Conservation (phyloP, 768 basidiomycete genomes). For the Psilocybe cubensis region DNA sequence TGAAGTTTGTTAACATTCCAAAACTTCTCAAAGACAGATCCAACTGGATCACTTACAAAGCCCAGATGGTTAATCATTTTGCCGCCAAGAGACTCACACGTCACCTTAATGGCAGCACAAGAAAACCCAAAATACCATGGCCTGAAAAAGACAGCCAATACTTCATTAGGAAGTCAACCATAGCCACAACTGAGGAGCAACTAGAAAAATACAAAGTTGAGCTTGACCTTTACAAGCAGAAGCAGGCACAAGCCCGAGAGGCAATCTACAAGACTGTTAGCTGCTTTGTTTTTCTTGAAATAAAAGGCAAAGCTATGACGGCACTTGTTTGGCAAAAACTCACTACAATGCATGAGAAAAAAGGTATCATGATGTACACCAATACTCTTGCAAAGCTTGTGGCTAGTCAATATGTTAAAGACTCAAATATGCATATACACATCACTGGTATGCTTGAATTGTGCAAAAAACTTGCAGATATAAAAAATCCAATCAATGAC, state of each 20-base stretch:
- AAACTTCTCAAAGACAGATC: conserved; percentile 28
- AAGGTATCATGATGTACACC: conserved; percentile 21
- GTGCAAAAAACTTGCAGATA: conserved; percentile 34
- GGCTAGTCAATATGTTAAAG: conserved; percentile 18
- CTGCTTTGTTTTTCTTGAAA: conserved; percentile 23
- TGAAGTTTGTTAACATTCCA: conserved; percentile 23
- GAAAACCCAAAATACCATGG: conserved; percentile 16
- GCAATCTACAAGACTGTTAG: conserved; percentile 28
- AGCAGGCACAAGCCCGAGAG: conserved; percentile 26
- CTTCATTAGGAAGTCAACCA: conserved; percentile 8
- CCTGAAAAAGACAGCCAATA: conserved; percentile 15
- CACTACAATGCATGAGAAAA: conserved; percentile 21
- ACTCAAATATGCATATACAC: conserved; percentile 19
- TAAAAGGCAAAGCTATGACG: conserved; percentile 23
- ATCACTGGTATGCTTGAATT: conserved; percentile 18
- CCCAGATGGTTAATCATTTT: conserved; percentile 23
- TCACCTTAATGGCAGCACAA: conserved; percentile 26
- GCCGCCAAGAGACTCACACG: conserved; percentile 26
- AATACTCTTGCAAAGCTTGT: conserved; percentile 24
- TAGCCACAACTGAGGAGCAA: not conserved
- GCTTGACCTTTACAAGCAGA: conserved; percentile 25
- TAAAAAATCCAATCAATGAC: conserved; percentile 7
- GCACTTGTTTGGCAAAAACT: conserved; percentile 25
- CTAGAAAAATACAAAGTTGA: conserved; percentile 22
- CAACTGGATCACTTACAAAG: conserved; percentile 34